A percentile compares a stretch with the other conserved stretches of the same genome.
Conservation (phyloP, 1,284 basidiomycete genomes). For the Malassezia furfur region DNA sequence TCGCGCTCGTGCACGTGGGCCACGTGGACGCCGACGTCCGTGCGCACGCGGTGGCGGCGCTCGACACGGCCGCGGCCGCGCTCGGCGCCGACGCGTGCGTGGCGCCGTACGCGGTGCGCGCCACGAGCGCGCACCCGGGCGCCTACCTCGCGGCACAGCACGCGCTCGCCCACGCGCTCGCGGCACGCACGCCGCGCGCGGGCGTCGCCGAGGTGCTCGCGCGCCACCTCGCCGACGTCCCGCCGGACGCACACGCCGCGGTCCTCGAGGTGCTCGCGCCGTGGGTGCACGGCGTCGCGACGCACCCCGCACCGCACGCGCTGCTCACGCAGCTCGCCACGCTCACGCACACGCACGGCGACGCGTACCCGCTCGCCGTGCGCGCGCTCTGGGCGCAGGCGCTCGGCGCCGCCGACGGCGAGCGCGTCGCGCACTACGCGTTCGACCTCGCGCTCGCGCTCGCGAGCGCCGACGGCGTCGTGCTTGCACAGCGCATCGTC, state of each 20-base stretch:
- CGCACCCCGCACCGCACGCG: not conserved
- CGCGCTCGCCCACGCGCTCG: not conserved
- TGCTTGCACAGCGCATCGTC: conserved; percentile 1
- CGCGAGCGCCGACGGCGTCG: conserved; percentile 3
- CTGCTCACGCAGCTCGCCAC: conserved; percentile 71
- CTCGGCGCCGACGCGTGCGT: not conserved
- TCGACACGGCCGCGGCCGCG: conserved; percentile 41
- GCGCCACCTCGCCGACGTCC: conserved; percentile 3
- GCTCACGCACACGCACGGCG: conserved; percentile 65
- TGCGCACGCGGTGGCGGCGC: conserved; percentile 65
- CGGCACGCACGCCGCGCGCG: not conserved
- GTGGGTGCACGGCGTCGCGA: not conserved
- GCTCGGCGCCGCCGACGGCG: not conserved
- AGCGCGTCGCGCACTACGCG: not conserved
- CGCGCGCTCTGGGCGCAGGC: conserved; percentile 59
- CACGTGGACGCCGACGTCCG: conserved; percentile 63
- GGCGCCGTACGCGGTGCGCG: conserved; percentile 51
- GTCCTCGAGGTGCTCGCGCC: conserved; percentile 6
- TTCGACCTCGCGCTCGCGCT: not conserved
- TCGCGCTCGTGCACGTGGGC: conserved; percentile 64
- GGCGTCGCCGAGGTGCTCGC: conserved; percentile 1
- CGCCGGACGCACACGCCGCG: not conserved
- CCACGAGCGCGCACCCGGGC: conserved; percentile 64
- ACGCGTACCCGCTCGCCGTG: conserved; percentile 68
- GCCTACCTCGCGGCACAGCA: conserved; percentile 50